Conservation (phyloP, 2,329 filamentous ascomycete species). For the Fusarium staphyleae region DNA sequence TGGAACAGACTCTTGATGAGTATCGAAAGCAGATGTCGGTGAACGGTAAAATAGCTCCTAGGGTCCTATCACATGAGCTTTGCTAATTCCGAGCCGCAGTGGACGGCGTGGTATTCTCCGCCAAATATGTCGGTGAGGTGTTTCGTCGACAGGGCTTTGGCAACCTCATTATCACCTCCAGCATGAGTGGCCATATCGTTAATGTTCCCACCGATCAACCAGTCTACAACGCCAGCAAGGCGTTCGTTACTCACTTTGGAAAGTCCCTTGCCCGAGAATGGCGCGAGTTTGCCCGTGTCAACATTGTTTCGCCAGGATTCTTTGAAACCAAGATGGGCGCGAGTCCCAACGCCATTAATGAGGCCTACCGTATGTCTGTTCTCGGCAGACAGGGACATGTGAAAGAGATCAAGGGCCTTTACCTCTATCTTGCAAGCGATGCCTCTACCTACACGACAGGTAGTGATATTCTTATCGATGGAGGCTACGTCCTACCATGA, state of each 20-base stretch:
- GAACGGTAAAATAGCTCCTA: conserved; percentile 49
- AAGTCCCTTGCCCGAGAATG: conserved; percentile 62
- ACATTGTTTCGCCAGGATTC: conserved; percentile 56
- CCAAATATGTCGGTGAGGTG: conserved; percentile 53
- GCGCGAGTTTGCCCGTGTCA: conserved; percentile 63
- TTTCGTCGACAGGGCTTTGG: conserved; percentile 54
- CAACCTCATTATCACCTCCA: conserved; percentile 59
- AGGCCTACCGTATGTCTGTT: conserved; percentile 58
- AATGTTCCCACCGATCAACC: conserved; percentile 61
- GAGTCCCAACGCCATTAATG: conserved; percentile 50
- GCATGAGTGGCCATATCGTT: conserved; percentile 57
- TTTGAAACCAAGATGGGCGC: conserved; percentile 62
- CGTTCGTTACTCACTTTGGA: conserved; percentile 61
- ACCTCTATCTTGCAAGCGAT: conserved; percentile 60
- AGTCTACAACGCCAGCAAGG: conserved; percentile 63
- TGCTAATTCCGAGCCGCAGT: conserved; percentile 44
- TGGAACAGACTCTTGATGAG: conserved; percentile 60
- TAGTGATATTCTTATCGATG: conserved; percentile 27
- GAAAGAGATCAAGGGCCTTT: conserved; percentile 69
- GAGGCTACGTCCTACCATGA: conserved; percentile 26
- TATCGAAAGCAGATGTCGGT: conserved; percentile 60
- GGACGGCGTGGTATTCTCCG: conserved; percentile 55
- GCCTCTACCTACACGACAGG: conserved; percentile 44
- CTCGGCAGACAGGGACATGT: conserved; percentile 66
- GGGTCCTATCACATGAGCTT: too few relatives aligned